phyloP scores from a whole-genome alignment of 2,329 filamentous ascomycete species.

The Alternaria angustiovoidea region DNA sequence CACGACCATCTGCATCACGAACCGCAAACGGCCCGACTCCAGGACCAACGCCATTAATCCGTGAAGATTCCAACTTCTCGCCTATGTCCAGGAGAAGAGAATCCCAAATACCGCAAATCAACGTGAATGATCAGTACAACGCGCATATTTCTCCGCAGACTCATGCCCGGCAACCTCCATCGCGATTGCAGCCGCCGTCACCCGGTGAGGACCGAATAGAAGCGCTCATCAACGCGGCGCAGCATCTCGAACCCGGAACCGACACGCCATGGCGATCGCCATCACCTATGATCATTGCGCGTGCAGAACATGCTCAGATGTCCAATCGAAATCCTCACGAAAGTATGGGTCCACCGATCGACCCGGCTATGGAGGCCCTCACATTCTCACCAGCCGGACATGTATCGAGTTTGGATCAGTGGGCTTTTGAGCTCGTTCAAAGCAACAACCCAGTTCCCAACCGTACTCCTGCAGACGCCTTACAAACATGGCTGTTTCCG shows the following conservation, averaged over 20 bases:
- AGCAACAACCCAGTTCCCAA: constrained; percentile 48
- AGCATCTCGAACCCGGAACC: constrained; percentile 44
- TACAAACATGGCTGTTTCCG: constrained; percentile 50
- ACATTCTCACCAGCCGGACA: constrained; percentile 47
- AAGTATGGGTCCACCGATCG: constrained; percentile 48
- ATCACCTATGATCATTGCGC: constrained; percentile 41
- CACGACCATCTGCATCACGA: constrained; percentile 23
- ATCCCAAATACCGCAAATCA: constrained; percentile 32
- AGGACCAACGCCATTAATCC: constrained; percentile 30
- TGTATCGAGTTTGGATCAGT: constrained; percentile 47
- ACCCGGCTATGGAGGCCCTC: constrained; percentile 49
- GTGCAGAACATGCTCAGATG: constrained; percentile 32
- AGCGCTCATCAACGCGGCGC: constrained; percentile 49
- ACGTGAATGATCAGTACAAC: constrained; percentile 30
- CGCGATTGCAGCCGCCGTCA: constrained; percentile 30
- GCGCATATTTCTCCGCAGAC: constrained; percentile 21
- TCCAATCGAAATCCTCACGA: constrained; percentile 40
- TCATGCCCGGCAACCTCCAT: constrained; percentile 23
- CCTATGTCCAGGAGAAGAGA: constrained; percentile 36
- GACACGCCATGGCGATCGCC: constrained; percentile 48
- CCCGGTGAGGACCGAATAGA: constrained; percentile 48
- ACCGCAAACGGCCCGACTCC: constrained; percentile 29
- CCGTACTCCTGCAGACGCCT: constrained; percentile 46
- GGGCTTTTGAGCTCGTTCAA: constrained; percentile 50
- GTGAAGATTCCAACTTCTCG: constrained; percentile 38